Evolutionary conservation across 305 asterid genomes (phyloP).

Genomic region (Fraxinus platypoda): DNA sequence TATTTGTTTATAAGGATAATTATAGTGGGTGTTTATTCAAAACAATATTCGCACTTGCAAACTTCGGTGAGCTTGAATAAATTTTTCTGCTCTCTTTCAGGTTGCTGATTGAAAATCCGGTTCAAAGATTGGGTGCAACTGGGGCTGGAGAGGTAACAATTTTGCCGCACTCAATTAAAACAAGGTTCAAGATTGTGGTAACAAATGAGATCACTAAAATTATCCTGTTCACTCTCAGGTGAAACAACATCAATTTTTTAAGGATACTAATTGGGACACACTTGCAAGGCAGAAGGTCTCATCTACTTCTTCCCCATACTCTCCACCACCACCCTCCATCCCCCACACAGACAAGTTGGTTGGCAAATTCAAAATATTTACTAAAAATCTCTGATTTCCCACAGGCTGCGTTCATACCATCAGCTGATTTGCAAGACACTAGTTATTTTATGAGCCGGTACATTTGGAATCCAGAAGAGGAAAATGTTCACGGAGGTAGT

Average conservation of each 20-base stretch:
- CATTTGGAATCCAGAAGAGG: constrained; percentile 91
- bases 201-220: constrained; percentile 3
- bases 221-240: constrained; percentile 50
- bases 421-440: constrained; percentile 82
- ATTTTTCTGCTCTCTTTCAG: constrained; percentile 39
- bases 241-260: constrained; percentile 69
- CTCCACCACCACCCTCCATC: not conserved
- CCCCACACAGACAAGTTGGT: not conserved
- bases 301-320: constrained; percentile 18
- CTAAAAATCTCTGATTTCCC: constrained; percentile 22
- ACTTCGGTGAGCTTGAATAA: constrained; percentile 14
- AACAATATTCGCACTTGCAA: not conserved
- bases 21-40: not conserved
- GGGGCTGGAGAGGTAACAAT: constrained; percentile 78
- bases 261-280: constrained; percentile 84
- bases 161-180: constrained; percentile 8
- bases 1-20: not conserved
- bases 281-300: constrained; percentile 92
- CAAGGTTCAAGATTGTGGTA: constrained; percentile 17
- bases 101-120: constrained; percentile 81
- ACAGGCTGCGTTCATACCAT: constrained; percentile 93
- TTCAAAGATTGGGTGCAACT: constrained; percentile 91
- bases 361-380: constrained; percentile 11
- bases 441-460: constrained; percentile 98
- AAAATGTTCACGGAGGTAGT: constrained; percentile 65